Evolutionary conservation across 345 rosid species (phyloP), one percentile per base, ranked within the genome.

Genomic region (Clausena lansium): DNA sequence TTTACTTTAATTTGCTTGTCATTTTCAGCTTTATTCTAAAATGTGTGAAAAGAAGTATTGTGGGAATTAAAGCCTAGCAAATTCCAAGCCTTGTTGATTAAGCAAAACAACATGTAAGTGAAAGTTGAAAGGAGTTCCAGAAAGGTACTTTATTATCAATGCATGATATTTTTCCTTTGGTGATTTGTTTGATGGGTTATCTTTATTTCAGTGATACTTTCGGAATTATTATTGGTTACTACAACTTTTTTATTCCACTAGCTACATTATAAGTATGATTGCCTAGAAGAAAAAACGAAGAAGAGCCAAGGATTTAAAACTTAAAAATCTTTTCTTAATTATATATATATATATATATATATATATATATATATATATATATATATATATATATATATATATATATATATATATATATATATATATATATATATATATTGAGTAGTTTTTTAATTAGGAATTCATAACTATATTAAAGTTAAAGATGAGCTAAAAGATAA

Each of bases 1-100:
- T 41, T 33, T 72, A 41, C 57, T 66, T 73, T 17, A 66, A 45
- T 47, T 65, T 60, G 50, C 36, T 57, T 57, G 80, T 81, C 84
- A 36, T 73, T 73, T 77, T 77, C 84, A 72, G 73, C 7, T 6
- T 45, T 10, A 25, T 67, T 17, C 35, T 9, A 25, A 58, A 67
- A 71, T 54, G 33, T 15, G 60, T 57, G 8, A 32, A 65, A 35
- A 64, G 5, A 33, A 20, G 19, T 32, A 3, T 57, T 41, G 30
- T 11, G 36, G 63, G 75, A 32, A 76, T 54, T 57, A 58, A 67
- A 71, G 71, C 47, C 25, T 55, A 9, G 35, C 76, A n/a, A 64
- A 65, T 50, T 27, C n/a, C 22, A 19, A 66, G 67, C 24, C 75
- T 32, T 81, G 70, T 61, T 67, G 24, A 35, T 52, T 10, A 77